These are phyloP conservation scores for Phylloporus rhodoxanthus DNA, from an alignment of 768 basidiomycete genomes.

Conservation along the genomic window DNA sequence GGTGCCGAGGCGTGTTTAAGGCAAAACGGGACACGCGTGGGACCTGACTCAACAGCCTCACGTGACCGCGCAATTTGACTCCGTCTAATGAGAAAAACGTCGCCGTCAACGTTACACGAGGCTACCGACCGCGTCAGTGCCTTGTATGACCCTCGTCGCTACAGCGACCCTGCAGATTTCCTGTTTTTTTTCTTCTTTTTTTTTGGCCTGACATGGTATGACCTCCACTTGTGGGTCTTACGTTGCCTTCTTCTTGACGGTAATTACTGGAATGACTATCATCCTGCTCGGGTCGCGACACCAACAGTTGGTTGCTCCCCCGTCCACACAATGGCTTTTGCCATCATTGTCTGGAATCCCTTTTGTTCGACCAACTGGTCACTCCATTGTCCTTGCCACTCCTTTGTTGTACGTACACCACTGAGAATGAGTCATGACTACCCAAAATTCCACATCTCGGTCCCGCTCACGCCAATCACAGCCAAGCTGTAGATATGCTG, in stretches of 20 bases:
- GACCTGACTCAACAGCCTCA: conserved; percentile 32
- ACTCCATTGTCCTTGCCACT: conserved; percentile 15
- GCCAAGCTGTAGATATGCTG: neutral
- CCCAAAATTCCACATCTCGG: neutral
- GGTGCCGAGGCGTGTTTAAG: conserved; percentile 27
- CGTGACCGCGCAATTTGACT: conserved; percentile 27
- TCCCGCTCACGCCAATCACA: neutral
- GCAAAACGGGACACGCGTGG: conserved; percentile 23
- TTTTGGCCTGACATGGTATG: neutral
- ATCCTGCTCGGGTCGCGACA: neutral
- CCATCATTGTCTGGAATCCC: neutral
- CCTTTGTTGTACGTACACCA: too few species aligned
- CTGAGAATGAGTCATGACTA: too few species aligned
- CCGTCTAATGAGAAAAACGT: conserved; percentile 10
- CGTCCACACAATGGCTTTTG: neutral
- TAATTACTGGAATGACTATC: neutral
- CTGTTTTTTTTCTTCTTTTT: neutral
- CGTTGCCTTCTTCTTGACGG: conserved; percentile 1
- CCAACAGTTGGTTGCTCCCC: neutral
- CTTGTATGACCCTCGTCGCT: neutral
- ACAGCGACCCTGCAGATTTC: neutral
- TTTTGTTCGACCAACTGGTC: conserved; percentile 17
- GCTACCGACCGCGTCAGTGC: conserved; percentile 17
- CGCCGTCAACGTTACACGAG: conserved; percentile 32
- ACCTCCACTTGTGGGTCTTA: neutral